Evolutionary conservation across 2,329 filamentous ascomycete genomes (phyloP).

Genomic region (Aureobasidium sp.): DNA sequence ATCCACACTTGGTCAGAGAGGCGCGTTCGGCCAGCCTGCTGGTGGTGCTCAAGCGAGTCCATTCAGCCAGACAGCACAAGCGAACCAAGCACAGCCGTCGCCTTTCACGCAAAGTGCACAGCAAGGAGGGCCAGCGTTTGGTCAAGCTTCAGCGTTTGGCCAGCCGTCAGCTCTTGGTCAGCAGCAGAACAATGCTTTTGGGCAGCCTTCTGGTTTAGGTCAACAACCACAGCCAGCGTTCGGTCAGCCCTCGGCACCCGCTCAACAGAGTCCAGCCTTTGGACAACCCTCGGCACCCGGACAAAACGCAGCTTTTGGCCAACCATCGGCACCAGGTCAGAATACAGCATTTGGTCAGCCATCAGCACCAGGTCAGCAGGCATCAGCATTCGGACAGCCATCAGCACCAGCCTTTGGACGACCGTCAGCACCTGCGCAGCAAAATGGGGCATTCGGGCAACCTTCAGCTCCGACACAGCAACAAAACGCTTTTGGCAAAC

Average conservation of each 20-base stretch:
- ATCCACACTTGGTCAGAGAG: neutral
- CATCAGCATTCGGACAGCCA: slow-evolving; percentile 13
- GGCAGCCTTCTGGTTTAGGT: slow-evolving; percentile 15
- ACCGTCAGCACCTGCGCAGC: neutral
- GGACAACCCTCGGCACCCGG: slow-evolving; percentile 20
- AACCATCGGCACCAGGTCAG: slow-evolving; percentile 13
- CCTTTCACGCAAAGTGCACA: neutral
- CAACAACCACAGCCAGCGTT: slow-evolving; percentile 17
- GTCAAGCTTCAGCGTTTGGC: slow-evolving; percentile 8
- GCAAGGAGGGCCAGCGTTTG: neutral
- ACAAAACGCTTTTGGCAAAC: slow-evolving; percentile 13
- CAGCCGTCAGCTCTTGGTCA: slow-evolving; percentile 19
- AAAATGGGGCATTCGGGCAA: too few species aligned
- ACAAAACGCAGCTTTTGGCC: slow-evolving; percentile 17
- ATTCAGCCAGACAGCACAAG: slow-evolving; percentile 11
- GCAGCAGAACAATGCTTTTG: slow-evolving; percentile 18
- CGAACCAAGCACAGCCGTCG: slow-evolving; percentile 9
- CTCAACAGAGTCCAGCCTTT: slow-evolving; percentile 15
- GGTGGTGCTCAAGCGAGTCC: neutral
- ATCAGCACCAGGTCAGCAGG: neutral
- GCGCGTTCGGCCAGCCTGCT: neutral
- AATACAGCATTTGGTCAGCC: neutral
- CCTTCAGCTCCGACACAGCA: slow-evolving; percentile 15
- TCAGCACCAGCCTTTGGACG: slow-evolving; percentile 11
- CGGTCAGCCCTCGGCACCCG: slow-evolving; percentile 21